A percentile compares a stretch with the other conserved stretches of the same genome.
These are phyloP conservation scores for Blumeria graminis DNA, from an alignment of 2,329 filamentous ascomycete species.

Conservation along the genomic window DNA sequence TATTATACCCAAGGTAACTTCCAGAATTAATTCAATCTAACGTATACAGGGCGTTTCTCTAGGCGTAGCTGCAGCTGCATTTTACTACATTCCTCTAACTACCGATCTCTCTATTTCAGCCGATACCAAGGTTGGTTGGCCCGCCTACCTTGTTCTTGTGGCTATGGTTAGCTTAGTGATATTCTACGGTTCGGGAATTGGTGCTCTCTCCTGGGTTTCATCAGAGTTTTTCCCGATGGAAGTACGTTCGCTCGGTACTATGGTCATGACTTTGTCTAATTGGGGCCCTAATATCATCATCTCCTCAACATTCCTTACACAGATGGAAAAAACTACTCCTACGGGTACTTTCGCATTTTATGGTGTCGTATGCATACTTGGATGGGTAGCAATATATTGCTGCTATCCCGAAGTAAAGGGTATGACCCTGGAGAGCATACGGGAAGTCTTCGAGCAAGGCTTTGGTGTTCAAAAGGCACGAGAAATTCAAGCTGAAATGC, in stretches of 20 bases:
- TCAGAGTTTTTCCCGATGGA: conserved; percentile 38
- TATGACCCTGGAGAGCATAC: conserved; percentile 26
- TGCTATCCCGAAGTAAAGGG: conserved; percentile 29
- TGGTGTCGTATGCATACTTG: conserved; percentile 23
- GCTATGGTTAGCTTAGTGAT: conserved; percentile 35
- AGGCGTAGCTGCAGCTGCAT: conserved; percentile 30
- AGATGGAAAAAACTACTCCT: conserved; percentile 32
- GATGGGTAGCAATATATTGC: conserved; percentile 23
- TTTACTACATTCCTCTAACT: conserved; percentile 23
- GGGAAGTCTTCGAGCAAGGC: conserved; percentile 22
- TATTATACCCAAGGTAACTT: background rate
- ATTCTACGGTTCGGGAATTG: conserved; percentile 22
- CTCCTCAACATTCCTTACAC: conserved; percentile 36
- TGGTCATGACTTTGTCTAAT: conserved; percentile 34
- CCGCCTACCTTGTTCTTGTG: conserved; percentile 28
- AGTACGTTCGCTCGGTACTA: conserved; percentile 38
- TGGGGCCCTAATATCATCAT: conserved; percentile 23
- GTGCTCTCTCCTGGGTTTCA: conserved; percentile 16
- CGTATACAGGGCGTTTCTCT: conserved; percentile 17
- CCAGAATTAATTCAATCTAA: background rate
- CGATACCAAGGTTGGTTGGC: conserved; percentile 19
- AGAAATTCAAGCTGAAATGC: conserved; percentile 13
- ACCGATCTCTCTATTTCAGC: conserved; percentile 17
- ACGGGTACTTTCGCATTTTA: conserved; percentile 28
- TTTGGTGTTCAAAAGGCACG: conserved; percentile 22